Evolutionary conservation across 345 rosid species (phyloP).

Genomic region (Populus deltoides): DNA sequence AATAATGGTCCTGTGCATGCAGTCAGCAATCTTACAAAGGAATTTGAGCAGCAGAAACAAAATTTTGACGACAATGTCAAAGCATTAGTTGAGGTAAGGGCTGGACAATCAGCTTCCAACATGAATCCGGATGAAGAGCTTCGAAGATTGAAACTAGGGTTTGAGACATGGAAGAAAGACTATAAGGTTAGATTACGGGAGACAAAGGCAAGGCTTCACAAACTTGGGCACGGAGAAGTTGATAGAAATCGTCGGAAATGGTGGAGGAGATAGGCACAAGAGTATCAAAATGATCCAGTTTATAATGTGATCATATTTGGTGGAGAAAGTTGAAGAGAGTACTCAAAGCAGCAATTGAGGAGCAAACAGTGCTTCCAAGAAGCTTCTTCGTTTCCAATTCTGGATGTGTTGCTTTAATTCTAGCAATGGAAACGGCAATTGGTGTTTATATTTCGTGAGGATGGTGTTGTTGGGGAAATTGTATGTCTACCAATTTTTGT

Average conservation of each 20-base stretch:
- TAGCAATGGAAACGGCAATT: not conserved
- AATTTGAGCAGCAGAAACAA: slow-evolving; percentile 68
- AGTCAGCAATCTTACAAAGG: slow-evolving; percentile 58
- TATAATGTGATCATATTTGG: slow-evolving; percentile 4
- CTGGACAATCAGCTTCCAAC: slow-evolving; percentile 30
- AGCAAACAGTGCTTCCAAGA: not conserved
- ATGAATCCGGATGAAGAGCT: slow-evolving; percentile 57
- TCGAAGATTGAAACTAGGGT: slow-evolving; percentile 55
- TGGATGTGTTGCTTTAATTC: not conserved
- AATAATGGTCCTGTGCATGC: slow-evolving; percentile 50
- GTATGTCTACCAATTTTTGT: slow-evolving; percentile 34
- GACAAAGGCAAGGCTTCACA: slow-evolving; percentile 61
- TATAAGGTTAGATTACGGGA: slow-evolving; percentile 72
- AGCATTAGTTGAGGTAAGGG: slow-evolving; percentile 48
- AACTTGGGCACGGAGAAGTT: slow-evolving; percentile 42
- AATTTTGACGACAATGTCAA: slow-evolving; percentile 64
- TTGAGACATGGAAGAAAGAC: slow-evolving; percentile 87
- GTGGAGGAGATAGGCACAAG: slow-evolving; percentile 69
- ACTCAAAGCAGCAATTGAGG: slow-evolving; percentile 2
- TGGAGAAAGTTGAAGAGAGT: not conserved
- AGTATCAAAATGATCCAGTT: slow-evolving; percentile 1
- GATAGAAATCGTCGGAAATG: slow-evolving; percentile 66
- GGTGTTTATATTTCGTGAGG: not conserved
- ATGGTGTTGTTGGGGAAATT: slow-evolving; percentile 8
- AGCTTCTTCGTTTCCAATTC: slow-evolving; percentile 15